phyloP scores from a whole-genome alignment of 495 filamentous ascomycete species.

The Paragyromitra xinjiangensis region DNA sequence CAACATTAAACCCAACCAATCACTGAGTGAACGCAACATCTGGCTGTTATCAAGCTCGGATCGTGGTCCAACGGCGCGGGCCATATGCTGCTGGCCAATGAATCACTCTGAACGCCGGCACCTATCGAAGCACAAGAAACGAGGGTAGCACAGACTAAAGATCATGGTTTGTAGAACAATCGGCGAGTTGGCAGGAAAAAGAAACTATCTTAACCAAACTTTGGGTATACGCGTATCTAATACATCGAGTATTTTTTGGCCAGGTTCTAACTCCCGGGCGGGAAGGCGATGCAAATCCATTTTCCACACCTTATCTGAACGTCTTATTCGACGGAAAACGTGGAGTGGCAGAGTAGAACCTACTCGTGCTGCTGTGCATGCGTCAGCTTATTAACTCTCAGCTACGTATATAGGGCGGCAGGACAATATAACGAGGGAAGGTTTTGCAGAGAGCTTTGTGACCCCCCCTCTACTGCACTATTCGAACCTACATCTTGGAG shows the following conservation, averaged over 20 bases:
- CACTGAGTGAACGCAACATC: not conserved
- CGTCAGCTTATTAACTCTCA: not conserved
- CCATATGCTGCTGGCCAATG: not conserved
- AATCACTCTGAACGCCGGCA: not conserved
- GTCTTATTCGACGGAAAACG: too few species aligned
- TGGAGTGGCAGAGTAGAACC: too few species aligned
- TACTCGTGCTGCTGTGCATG: not conserved
- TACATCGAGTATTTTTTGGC: not conserved
- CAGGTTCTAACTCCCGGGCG: too few species aligned
- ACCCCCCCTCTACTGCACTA: not conserved
- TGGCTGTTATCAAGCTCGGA: too few species aligned
- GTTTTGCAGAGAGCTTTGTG: not conserved
- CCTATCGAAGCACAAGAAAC: not conserved
- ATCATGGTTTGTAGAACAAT: slow-evolving; percentile 7
- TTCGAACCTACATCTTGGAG: not conserved
- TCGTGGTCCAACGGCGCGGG: too few species aligned
- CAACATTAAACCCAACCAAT: not conserved
- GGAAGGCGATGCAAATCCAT: too few species aligned
- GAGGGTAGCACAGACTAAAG: not conserved
- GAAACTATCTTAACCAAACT: not conserved
- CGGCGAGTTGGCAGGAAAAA: not conserved
- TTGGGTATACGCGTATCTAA: not conserved
- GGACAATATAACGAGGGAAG: not conserved
- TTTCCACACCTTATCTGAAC: too few species aligned
- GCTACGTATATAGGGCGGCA: not conserved